Base-by-base conservation (phyloP, 176 grass and related monocot species). In the Carex myosuroides region DNA sequence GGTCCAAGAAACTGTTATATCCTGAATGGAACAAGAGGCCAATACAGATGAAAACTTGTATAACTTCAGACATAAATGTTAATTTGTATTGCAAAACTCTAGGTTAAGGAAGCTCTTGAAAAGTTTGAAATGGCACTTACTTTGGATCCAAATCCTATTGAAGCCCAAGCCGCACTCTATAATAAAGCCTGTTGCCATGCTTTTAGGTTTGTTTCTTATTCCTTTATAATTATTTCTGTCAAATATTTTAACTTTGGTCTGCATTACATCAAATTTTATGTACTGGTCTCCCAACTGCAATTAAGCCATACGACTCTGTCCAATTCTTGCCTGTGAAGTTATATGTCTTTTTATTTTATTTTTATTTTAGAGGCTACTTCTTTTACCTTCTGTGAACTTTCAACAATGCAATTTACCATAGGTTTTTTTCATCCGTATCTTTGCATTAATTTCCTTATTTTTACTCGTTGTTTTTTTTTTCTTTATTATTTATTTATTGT, bases 131-230 rank as follows among this genome's bases (percentile, higher is more conserved):
- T 83, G 87, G 93, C 93, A 6, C 90, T 95, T 77, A 79, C 88
- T 79, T 84, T 95, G 77, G 75, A 95, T 91, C 96, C 96, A 85
- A 93, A 93, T 85, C 85, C 91, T 42, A 66, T 86, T 1, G 91
- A 93, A 93, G 91, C 89, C 80, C 96, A 95, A 85, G 96, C 96
- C 86, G 96, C 96, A 0, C 55, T 92, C 7, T 98, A 98, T 84
- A 98, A 98, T 77, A 98, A 95, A 87, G 95, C 91, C 59, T 98
- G 92, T 88, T 95, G 95, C 91, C 95, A 98, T 95, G 88, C 92
- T 3, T 98, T 91, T 89, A 95, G 89, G 95, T 98, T 24, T 94
- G 71, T 57, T 66, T 54, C 42, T 18, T 29, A 88, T 82, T 82
- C 2, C 3, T 44, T 18, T 17, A 26, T 80, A 80, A 17, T 21